Base-by-base conservation (phyloP, 1,284 basidiomycete species). In the Sutorius eximius region DNA sequence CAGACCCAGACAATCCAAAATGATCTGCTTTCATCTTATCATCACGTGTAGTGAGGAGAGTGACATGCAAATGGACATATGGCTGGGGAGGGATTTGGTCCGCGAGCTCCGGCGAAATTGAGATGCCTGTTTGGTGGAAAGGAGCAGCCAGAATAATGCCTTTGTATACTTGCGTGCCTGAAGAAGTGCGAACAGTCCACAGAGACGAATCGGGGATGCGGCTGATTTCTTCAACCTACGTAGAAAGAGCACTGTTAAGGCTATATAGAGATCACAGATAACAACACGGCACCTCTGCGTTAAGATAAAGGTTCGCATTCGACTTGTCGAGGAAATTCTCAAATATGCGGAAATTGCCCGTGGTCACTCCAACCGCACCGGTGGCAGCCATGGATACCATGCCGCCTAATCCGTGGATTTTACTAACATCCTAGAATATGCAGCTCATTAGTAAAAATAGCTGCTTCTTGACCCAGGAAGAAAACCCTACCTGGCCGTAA, bases 261-360 rank as follows among this genome's bases (percentile, higher is more conserved):
- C 12, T n/a, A 13, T 37, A 22, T 18, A 22, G 10, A 52, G 34
- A 51, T 30, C 16, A 33, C 5, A 8, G 8, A 49, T 24, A 33
- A 30, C 33, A 51, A 13, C 43, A 40, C 64, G 77, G 59, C 57
- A 92, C 91, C 49, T 80, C 74, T 0, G 89, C 89, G 53, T 85
- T 81, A 9, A 95, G 77, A 60, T 81, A 78, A 2, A 94, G 71
- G 4, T 78, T 81, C 4, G 93, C 92, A 10, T 79, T 78, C 8
- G 90, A 90, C 12, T 77, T 75, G 10, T 82, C 76, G 37, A 95
- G 68, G 75, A 98, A 95, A 45, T 84, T 71, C 60, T 93, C 85
- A 67, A 98, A 98, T 42, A 98, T 80, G 61, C 82, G 82, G 71
- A 82, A 91, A 72, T 98, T 98, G 2, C 96, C 96, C 3, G 89